Percentiles rank a stretch among this genome's conserved stretches.
phyloP scores from a whole-genome alignment of 2,329 filamentous ascomycete genomes.

The Ustulina deusta region DNA sequence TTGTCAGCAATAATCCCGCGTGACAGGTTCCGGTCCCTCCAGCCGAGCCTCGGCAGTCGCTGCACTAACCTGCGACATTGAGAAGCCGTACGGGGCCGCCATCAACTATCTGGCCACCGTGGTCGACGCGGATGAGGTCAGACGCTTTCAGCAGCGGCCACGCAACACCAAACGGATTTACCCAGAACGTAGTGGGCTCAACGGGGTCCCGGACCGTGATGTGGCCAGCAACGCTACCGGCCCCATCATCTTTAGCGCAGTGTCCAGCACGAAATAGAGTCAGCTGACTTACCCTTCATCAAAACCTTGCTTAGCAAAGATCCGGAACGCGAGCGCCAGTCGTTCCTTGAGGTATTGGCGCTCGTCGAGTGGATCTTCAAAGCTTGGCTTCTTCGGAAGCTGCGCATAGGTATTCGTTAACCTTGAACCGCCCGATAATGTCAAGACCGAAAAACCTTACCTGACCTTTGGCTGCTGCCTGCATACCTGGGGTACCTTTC shows the following conservation, averaged over 20 bases:
- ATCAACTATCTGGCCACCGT: conserved; percentile 71
- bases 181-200: conserved; percentile 71
- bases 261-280: neutral
- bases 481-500: conserved; percentile 22
- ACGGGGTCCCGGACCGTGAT: conserved; percentile 72
- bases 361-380: conserved; percentile 53
- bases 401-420: conserved; percentile 17
- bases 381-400: conserved; percentile 42
- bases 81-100: conserved; percentile 62
- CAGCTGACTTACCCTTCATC: conserved; percentile 61
- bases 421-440: neutral
- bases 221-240: conserved; percentile 66
- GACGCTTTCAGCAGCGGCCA: conserved; percentile 73
- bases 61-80: conserved; percentile 48
- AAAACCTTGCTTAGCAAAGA: conserved; percentile 68
- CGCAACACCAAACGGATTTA: conserved; percentile 73
- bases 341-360: conserved; percentile 66
- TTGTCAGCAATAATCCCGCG: conserved; percentile 12
- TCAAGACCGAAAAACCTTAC: conserved; percentile 19
- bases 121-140: conserved; percentile 75
- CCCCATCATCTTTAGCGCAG: conserved; percentile 17
- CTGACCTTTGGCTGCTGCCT: conserved; percentile 30
- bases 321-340: conserved; percentile 66
- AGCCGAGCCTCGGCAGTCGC: neutral
- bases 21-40: neutral